phyloP scores from a whole-genome alignment of 2,329 filamentous ascomycete species.

The Phaeosphaeriaceae sp. region DNA sequence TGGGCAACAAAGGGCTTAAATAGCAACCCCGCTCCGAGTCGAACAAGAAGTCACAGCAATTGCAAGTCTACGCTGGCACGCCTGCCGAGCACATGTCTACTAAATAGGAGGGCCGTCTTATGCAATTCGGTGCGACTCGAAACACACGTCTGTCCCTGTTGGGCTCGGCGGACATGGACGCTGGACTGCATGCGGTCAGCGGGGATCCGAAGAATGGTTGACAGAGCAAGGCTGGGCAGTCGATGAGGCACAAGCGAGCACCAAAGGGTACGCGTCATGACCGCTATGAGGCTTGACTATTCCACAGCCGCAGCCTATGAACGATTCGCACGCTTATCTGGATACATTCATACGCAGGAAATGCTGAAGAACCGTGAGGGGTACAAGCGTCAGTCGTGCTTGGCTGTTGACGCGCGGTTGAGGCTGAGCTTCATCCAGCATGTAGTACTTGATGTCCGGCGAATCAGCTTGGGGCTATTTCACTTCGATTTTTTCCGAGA shows the following conservation, averaged over 20 bases:
- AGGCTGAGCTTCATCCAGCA: neutral
- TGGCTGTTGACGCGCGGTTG: neutral
- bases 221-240: conserved; percentile 20
- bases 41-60: neutral
- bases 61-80: conserved; percentile 1
- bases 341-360: neutral
- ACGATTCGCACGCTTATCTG: neutral
- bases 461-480: neutral
- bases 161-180: conserved; percentile 3
- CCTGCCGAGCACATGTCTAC: neutral
- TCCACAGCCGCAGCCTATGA: neutral
- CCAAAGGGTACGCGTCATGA: conserved; percentile 39
- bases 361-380: neutral
- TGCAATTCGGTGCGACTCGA: conserved; percentile 2
- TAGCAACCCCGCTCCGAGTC: conserved; percentile 6
- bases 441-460: neutral
- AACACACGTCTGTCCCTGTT: neutral
- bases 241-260: conserved; percentile 17
- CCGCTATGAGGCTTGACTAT: conserved; percentile 3
- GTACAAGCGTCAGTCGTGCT: neutral
- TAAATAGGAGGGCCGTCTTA: neutral
- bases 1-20: conserved; percentile 9
- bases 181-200: conserved; percentile 18
- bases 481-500: neutral
- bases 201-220: neutral